Base-by-base conservation (phyloP, 2,329 filamentous ascomycete genomes). In the Cadophora sp. region DNA sequence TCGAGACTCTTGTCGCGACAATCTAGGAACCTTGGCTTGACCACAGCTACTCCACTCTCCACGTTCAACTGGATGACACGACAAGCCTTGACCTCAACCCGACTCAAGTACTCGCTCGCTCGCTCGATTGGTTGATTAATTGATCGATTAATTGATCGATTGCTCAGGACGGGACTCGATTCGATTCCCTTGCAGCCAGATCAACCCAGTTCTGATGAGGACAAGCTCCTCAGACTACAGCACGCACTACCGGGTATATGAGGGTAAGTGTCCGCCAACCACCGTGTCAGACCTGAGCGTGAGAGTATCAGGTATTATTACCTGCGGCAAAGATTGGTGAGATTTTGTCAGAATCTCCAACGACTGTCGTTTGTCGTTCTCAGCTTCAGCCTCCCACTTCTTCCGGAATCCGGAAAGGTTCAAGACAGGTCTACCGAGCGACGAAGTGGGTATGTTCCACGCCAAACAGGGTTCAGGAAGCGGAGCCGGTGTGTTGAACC, bases 261-360 rank as follows among this genome's bases (percentile, higher is more conserved):
- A 61, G 58, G 37, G 43, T 48, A 7, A 48, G 58, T 29, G 6
- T 43, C 40, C 43, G 37, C 58, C 58, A 61, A 19, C 24, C 43
- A 48, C 43, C 58, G 58, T 61, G 24, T 61, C 58, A 61, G 37
- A 48, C 24, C 29, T 40, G 58, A n/a, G 26, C 1, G 43, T 43
- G 14, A 60, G 56, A n/a, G 56, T 60, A 46, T 61, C 58, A 48
- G 43, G 37, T 46, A 61, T 48, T 48, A 61, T 61, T 48, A 27
- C 43, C 58, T 43, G 43, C 26, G 58, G 27, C 37, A 31, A 26
- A 34, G 56, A 43, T 24, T 43, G 55, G 22, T 59, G 56, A 60
- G 26, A 60, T 24, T 7, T 24, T 22, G 14, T 24, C 12, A 59
- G 37, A 60, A 60, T 26, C 58, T 60, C 37, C 40, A n/a, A 26